Evolutionary conservation across 139 green algal genomes (phyloP).

Genomic region (Ettlia oleoabundans): DNA sequence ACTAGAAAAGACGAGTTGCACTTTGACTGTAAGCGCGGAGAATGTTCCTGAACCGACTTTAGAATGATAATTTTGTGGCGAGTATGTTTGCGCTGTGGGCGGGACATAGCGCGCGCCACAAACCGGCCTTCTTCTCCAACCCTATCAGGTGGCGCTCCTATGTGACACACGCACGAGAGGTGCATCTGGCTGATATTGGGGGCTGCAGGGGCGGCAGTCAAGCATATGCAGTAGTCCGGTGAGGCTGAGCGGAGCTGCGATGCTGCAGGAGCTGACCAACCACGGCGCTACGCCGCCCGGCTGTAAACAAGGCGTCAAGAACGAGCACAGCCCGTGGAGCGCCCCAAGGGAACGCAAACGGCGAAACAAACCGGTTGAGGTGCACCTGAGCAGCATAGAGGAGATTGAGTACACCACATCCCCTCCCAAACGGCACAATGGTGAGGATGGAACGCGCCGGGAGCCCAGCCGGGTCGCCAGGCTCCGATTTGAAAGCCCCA

Average conservation of each 20-base stretch:
- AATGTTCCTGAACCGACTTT: too few species aligned
- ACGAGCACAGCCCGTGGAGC: slow-evolving; percentile 30
- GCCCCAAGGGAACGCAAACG: slow-evolving; percentile 18
- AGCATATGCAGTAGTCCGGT: not conserved
- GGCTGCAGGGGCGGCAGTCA: not conserved
- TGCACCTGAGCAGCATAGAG: slow-evolving; percentile 9
- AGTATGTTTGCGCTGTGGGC: too few species aligned
- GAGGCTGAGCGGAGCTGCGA: not conserved
- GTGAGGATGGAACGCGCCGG: not conserved
- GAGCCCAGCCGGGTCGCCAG: not conserved
- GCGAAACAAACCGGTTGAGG: not conserved
- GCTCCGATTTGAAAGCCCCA: not conserved
- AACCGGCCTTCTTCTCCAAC: not conserved
- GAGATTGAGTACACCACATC: slow-evolving; percentile 18
- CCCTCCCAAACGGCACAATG: slow-evolving; percentile 31
- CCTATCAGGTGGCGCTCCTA: too few species aligned
- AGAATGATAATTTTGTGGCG: too few species aligned
- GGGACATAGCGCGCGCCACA: too few species aligned
- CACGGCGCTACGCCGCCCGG: not conserved
- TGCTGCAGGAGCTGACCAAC: slow-evolving; percentile 15
- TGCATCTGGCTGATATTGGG: not conserved
- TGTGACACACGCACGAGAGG: too few species aligned
- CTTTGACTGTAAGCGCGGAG: too few species aligned
- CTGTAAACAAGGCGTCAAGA: slow-evolving; percentile 9
- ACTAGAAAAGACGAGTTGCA: too few species aligned